Evolutionary conservation across 768 basidiomycete genomes (phyloP).

Genomic region (Phylloporus rhodoxanthus): DNA sequence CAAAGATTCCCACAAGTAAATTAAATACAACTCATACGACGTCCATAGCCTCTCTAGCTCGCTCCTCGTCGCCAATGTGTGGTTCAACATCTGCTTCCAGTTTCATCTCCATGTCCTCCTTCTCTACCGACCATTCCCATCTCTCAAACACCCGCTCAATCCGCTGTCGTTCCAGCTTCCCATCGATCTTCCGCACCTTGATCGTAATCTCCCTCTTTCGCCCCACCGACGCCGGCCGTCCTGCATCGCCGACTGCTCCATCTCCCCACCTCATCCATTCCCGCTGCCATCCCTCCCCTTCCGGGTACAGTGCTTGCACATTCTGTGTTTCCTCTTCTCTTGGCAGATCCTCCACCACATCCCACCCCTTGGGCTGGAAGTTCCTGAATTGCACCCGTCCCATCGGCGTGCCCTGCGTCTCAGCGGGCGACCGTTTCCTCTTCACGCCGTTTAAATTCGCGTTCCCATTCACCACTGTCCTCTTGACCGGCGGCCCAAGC

Average conservation of each 20-base stretch:
- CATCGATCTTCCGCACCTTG: slow-evolving; percentile 50
- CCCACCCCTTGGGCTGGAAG: slow-evolving; percentile 68
- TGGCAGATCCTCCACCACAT: slow-evolving; percentile 40
- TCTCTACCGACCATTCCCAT: slow-evolving; percentile 49
- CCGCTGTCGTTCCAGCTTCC: slow-evolving; percentile 63
- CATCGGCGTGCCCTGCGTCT: slow-evolving; percentile 9
- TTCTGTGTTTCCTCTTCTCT: slow-evolving; percentile 37
- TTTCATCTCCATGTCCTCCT: slow-evolving; percentile 29
- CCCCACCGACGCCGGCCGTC: slow-evolving; percentile 35
- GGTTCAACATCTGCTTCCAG: slow-evolving; percentile 8
- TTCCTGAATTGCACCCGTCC: slow-evolving; percentile 45
- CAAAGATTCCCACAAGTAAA: not conserved
- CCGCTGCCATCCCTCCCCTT: slow-evolving; percentile 40
- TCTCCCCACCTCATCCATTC: slow-evolving; percentile 37
- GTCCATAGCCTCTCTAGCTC: slow-evolving; percentile 2
- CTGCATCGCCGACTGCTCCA: slow-evolving; percentile 25
- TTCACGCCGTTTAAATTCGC: slow-evolving; percentile 31
- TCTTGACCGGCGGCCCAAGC: slow-evolving; percentile 23
- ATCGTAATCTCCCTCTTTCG: slow-evolving; percentile 45
- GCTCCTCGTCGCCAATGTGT: slow-evolving; percentile 1
- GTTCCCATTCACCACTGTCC: slow-evolving; percentile 22
- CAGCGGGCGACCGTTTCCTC: slow-evolving; percentile 33
- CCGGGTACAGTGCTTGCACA: slow-evolving; percentile 37
- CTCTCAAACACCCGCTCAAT: slow-evolving; percentile 63
- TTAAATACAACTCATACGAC: slow-evolving; percentile 1